Evolutionary conservation across 2,329 filamentous ascomycete genomes (phyloP), one percentile per base, ranked within the genome.

Genomic region (Akanthomyces dipterigenus): DNA sequence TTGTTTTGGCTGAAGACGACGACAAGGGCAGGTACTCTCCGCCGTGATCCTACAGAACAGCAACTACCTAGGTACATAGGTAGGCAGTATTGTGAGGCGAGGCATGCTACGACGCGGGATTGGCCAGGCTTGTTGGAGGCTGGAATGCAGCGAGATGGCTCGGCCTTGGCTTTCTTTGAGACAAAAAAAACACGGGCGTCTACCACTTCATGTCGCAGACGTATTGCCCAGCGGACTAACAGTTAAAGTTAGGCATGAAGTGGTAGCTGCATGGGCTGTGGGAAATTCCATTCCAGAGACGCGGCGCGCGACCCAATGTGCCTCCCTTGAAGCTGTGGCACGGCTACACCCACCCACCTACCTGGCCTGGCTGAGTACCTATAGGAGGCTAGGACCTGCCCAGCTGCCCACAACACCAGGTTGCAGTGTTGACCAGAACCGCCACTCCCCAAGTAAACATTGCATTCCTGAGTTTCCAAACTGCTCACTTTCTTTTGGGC

Each of bases 121-220:
- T 53, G 49, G 38, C 28, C 28, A 54, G 24, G 46, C 31, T 59
- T 46, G 12, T n/a, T 26, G 34, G 38, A 56, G 58, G 59, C 64
- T 70, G 70, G 70, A 71, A 71, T 71, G 70, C 65, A 67, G 64
- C 64, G 56, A 62, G 56, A 69, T 66, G 66, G 61, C 26, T 42
- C 16, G 40, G n/a, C 61, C 61, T 61, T 31, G 45, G 43, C 49
- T 50, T 50, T 16, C 45, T 55, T 43, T 46, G 18, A 60, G 49
- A 51, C 42, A 64, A 63, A 20, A 38, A 43, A 55, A 42, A 4
- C 4, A 24, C 38, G 51, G 51, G 55, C 36, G 11, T 49, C 28
- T 4, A 55, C 43, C 50, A 60, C 57, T 46, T 20, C 38, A 54
- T 57, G 55, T 57, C 55, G 42, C 42, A 57, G 46, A 50, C 22